Evolutionary conservation across 23 red algal genomes (phyloP).

Genomic region (Cyanidium caldarium): DNA sequence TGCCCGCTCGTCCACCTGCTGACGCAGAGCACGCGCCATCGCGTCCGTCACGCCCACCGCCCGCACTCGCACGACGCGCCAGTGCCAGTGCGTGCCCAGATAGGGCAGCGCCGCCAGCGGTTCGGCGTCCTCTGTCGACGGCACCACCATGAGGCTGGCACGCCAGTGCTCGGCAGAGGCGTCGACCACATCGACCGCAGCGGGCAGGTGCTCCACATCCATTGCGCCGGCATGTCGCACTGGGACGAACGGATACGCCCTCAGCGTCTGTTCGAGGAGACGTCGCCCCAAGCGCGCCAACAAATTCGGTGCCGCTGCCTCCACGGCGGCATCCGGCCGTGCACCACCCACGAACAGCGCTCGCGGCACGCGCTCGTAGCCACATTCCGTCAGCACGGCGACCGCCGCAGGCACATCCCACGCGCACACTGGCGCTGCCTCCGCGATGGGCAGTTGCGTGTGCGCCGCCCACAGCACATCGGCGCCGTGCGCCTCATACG

Average conservation of each 20-base stretch:
- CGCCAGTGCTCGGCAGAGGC: no score
- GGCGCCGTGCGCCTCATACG: neutral
- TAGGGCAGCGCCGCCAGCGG: no score
- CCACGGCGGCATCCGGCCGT: neutral
- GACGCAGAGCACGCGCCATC: no score
- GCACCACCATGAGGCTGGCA: no score
- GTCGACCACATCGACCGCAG: neutral
- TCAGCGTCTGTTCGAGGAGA: no score
- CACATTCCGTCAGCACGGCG: neutral
- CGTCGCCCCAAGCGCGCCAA: no score
- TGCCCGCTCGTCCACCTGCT: no score
- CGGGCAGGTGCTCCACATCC: neutral
- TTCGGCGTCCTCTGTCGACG: no score
- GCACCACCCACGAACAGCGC: neutral
- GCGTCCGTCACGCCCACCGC: no score
- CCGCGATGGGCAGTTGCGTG: neutral
- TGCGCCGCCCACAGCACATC: neutral
- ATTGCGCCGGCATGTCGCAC: neutral
- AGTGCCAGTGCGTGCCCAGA: no score
- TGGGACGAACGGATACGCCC: neutral
- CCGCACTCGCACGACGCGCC: no score
- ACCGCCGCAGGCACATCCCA: neutral
- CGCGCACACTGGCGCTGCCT: neutral
- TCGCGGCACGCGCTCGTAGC: neutral
- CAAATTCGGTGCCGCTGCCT: neutral